Percentiles rank a stretch among this genome's conserved stretches.
These are phyloP conservation scores for Lentinula raphanica DNA, from an alignment of 768 basidiomycete species.

Conservation along the genomic window DNA sequence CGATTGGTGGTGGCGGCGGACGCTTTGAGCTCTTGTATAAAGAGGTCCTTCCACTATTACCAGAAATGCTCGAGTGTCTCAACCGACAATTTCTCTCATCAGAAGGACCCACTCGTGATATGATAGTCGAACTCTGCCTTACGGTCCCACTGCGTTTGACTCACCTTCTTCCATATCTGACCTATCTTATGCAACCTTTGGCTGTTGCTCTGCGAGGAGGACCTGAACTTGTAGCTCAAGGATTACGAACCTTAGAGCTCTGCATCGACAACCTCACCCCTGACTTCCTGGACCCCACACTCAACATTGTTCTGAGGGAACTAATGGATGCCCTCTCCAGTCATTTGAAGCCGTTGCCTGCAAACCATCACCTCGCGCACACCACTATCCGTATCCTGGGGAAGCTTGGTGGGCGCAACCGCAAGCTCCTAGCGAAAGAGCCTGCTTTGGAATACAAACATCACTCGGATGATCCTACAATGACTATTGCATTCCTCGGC, in stretches of 20 bases:
- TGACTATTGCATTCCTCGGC: slow-evolving; percentile 72
- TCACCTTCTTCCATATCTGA: slow-evolving; percentile 90
- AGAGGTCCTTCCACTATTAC: slow-evolving; percentile 91
- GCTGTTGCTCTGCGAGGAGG: slow-evolving; percentile 85
- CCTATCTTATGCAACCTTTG: slow-evolving; percentile 94
- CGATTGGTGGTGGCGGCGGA: slow-evolving; percentile 87
- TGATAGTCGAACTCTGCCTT: slow-evolving; percentile 94
- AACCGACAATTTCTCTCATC: slow-evolving; percentile 86
- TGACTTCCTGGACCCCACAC: slow-evolving; percentile 94
- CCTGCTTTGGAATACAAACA: slow-evolving; percentile 68
- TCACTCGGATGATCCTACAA: slow-evolving; percentile 64
- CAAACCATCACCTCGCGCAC: slow-evolving; percentile 85
- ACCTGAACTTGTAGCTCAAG: slow-evolving; percentile 90
- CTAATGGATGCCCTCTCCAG: slow-evolving; percentile 92
- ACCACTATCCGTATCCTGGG: slow-evolving; percentile 95
- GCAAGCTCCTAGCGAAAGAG: slow-evolving; percentile 78
- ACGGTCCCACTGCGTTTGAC: slow-evolving; percentile 95
- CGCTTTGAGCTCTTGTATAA: slow-evolving; percentile 93
- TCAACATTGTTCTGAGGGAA: slow-evolving; percentile 87
- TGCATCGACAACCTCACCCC: slow-evolving; percentile 98
- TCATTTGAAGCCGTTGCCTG: slow-evolving; percentile 85
- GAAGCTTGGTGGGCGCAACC: slow-evolving; percentile 92
- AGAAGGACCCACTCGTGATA: slow-evolving; percentile 76
- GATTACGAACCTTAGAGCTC: slow-evolving; percentile 92
- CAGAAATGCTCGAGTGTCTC: slow-evolving; percentile 94